Evolutionary conservation across 2,329 filamentous ascomycete species (phyloP).

Genomic region (Helminthosporium solani): DNA sequence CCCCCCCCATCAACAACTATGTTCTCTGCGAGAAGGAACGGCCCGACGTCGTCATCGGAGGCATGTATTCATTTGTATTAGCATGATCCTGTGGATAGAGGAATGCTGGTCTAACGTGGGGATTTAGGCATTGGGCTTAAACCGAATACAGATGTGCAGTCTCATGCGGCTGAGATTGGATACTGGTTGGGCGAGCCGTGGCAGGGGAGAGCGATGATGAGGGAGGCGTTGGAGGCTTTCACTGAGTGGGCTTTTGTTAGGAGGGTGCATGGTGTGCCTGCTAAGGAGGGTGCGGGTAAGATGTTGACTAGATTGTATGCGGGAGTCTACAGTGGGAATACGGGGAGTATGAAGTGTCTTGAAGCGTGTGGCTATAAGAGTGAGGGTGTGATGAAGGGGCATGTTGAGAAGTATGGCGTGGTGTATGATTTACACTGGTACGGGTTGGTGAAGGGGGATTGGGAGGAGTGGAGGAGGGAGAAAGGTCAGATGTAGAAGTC

Average conservation of each 20-base stretch:
- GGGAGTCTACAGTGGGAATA: slow-evolving; percentile 33
- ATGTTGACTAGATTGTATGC: slow-evolving; percentile 34
- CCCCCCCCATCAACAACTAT: slow-evolving; percentile 18
- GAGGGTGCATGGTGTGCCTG: slow-evolving; percentile 5
- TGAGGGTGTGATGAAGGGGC: slow-evolving; percentile 41
- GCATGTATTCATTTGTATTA: neutral
- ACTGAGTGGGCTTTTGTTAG: slow-evolving; percentile 36
- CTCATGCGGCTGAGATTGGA: slow-evolving; percentile 43
- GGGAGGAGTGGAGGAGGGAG: slow-evolving; percentile 19
- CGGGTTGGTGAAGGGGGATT: slow-evolving; percentile 38
- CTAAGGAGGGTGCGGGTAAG: slow-evolving; percentile 13
- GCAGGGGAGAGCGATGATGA: slow-evolving; percentile 40
- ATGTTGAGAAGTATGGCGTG: slow-evolving; percentile 39
- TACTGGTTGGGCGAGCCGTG: slow-evolving; percentile 45
- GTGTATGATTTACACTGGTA: slow-evolving; percentile 35
- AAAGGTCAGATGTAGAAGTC: neutral
- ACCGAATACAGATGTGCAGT: slow-evolving; percentile 36
- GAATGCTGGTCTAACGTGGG: too few relatives aligned
- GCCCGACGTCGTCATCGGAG: neutral
- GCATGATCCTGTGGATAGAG: neutral
- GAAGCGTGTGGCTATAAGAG: slow-evolving; percentile 41
- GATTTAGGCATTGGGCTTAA: slow-evolving; percentile 41
- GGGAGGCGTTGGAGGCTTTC: slow-evolving; percentile 35
- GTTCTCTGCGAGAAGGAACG: slow-evolving; percentile 12
- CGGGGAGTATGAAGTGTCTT: slow-evolving; percentile 28